Base-by-base conservation (phyloP, 2,329 filamentous ascomycete genomes). In the Nigrograna mackinnonii region DNA sequence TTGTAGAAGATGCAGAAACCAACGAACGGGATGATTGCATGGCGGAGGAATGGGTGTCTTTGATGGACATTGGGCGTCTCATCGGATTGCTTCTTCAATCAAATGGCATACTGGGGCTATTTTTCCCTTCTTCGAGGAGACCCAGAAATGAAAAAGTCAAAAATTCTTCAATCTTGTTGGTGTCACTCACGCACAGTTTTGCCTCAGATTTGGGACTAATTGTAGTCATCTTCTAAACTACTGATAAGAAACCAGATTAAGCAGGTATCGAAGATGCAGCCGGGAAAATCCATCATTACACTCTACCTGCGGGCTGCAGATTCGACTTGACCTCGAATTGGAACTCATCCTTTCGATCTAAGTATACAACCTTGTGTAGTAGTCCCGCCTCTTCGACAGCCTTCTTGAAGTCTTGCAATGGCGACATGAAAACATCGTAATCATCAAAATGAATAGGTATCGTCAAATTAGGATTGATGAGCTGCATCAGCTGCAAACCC, bases 381-480 rank as follows among this genome's bases (percentile, higher is more conserved):
- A 80, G 62, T 1, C 79, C 79, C 2, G 76, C 77, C 36, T 72
- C 69, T 24, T 75, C 64, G 2, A 86, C 75, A 30, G 75, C 76
- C 41, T 74, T 75, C 64, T 79, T 77, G 55, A 86, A 86, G 42
- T 85, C 81, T 1, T 71, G 67, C 44, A 85, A 58, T n/a, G 79
- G 75, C 14, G 77, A 81, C 40, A 80, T 45, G 52, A 86, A 82
- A 2, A 83, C 79, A 49, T 80, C 75, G 51, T 87, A 86, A 31
- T 67, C 57, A 47, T 60, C 53, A 21, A 59, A 60, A 37, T 58
- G 49, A 4, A 62, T 55, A 3, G 83, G 82, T 33, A 87, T 79
- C 5, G 80, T 85, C 37, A 85, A 42, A 18, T 84, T 79, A 14
- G 83, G 80, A 21, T 80, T 67, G 22, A 87, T 76, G 43, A 86